Percentiles rank a stretch among this genome's conserved stretches.
Conservation (phyloP, 2,329 filamentous ascomycete genomes). For the Sarocladium strictum region DNA sequence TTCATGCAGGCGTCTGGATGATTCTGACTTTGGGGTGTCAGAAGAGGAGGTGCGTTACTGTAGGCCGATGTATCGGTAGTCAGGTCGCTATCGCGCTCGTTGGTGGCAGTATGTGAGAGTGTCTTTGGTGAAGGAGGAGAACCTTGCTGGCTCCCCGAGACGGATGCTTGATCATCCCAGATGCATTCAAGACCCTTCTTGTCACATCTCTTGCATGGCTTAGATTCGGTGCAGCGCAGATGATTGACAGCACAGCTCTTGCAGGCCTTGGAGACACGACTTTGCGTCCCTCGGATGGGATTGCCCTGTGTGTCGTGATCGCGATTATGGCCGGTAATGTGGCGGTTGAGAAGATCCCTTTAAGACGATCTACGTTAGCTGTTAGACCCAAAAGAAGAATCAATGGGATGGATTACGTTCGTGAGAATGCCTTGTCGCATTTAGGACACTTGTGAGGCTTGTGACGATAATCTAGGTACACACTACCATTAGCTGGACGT, state of each 20-base stretch:
- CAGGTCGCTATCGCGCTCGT: background rate
- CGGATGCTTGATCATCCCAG: slow-evolving; percentile 15
- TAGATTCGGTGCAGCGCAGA: slow-evolving; percentile 23
- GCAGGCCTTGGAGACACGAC: slow-evolving; percentile 21
- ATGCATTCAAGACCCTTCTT: slow-evolving; percentile 19
- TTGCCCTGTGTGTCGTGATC: slow-evolving; percentile 4
- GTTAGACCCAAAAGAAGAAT: background rate
- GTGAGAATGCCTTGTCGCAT: slow-evolving; percentile 22
- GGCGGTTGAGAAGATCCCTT: slow-evolving; percentile 23
- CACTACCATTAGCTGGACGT: background rate
- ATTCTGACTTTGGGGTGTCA: background rate
- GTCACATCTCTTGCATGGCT: slow-evolving; percentile 22
- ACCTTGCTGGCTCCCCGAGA: too few relatives aligned
- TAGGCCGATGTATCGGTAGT: too few relatives aligned
- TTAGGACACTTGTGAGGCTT: slow-evolving; percentile 21
- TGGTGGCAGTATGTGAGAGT: background rate
- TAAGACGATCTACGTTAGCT: background rate
- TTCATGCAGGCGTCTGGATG: background rate
- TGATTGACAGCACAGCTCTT: slow-evolving; percentile 22
- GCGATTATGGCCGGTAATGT: slow-evolving; percentile 17
- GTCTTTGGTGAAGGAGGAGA: background rate
- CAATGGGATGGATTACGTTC: slow-evolving; percentile 17
- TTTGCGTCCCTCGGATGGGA: background rate
- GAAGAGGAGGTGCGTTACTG: too few relatives aligned
- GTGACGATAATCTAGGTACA: slow-evolving; percentile 17